phyloP scores from a whole-genome alignment of 768 basidiomycete species.

The Austroboletus eburneus region DNA sequence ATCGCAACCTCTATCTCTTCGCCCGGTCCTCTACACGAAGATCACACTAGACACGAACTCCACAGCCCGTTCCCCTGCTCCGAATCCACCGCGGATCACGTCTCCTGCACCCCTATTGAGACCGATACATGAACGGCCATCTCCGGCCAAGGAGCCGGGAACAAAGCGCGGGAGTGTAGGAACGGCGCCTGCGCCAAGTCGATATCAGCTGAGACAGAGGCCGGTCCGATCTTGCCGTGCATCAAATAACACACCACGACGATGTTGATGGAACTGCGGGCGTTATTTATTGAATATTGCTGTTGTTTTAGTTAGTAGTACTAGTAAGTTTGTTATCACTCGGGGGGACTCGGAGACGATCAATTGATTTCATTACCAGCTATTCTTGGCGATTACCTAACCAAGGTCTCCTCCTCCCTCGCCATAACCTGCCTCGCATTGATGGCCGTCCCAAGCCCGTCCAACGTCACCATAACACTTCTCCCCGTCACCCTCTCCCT shows the following conservation, averaged over 20 bases:
- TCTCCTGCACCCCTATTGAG: constrained; percentile 6
- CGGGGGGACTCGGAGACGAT: constrained; percentile 5
- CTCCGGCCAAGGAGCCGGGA: constrained; percentile 6
- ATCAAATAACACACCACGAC: too few relatives aligned
- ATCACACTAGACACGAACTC: constrained; percentile 30
- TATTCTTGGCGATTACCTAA: too few relatives aligned
- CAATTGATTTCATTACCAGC: too few relatives aligned
- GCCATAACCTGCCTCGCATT: constrained; percentile 10
- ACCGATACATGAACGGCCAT: constrained; percentile 8
- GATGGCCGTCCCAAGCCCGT: constrained; percentile 24
- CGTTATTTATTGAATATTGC: constrained; percentile 36
- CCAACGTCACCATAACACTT: constrained; percentile 58
- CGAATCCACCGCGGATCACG: constrained; percentile 4
- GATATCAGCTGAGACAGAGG: constrained; percentile 30
- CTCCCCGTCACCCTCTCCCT: constrained; percentile 70
- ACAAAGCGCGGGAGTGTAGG: constrained; percentile 1
- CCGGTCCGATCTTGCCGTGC: constrained; percentile 17
- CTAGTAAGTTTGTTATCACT: too few relatives aligned
- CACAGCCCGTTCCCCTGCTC: constrained; percentile 1
- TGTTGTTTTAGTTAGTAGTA: too few relatives aligned
- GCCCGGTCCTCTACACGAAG: constrained; percentile 36
- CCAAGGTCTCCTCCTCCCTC: constrained; percentile 6
- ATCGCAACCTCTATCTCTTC: constrained; percentile 26
- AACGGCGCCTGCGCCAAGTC: constrained; percentile 12
- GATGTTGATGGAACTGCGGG: too few relatives aligned